A percentile compares a stretch with the other conserved stretches of the same genome.
Conservation (phyloP, 352 stramenopile genomes). For the Phytophthora brassicae region DNA sequence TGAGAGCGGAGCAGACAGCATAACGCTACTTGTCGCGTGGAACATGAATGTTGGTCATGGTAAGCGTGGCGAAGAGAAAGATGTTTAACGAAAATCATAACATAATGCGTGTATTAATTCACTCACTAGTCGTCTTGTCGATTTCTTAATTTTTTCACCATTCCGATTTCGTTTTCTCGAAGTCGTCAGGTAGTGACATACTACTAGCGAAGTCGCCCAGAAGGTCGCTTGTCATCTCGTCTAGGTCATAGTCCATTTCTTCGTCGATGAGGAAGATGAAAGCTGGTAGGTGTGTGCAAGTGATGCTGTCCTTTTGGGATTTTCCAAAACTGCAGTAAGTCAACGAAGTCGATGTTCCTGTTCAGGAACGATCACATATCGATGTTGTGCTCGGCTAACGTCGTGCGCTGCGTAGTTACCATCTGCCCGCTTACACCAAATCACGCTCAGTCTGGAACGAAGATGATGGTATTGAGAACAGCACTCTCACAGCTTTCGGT, state of each 20-base stretch:
- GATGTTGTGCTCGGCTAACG: constrained; percentile 7
- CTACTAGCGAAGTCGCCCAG: neutral
- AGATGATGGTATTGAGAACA: constrained; percentile 7
- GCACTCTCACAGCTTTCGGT: constrained; percentile 12
- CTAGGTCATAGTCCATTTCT: neutral
- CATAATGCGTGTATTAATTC: too few relatives aligned
- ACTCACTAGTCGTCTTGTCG: too few relatives aligned
- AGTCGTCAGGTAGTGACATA: too few relatives aligned
- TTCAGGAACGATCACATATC: too few relatives aligned
- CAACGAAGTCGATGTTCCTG: constrained; percentile 14
- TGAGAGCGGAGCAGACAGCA: too few relatives aligned
- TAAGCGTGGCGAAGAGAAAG: too few relatives aligned
- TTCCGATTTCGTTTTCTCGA: too few relatives aligned
- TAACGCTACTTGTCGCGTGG: too few relatives aligned
- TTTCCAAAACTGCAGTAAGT: constrained; percentile 19
- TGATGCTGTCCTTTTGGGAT: constrained; percentile 11
- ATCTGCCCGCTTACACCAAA: constrained; percentile 17
- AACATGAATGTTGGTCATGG: too few relatives aligned
- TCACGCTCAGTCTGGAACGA: constrained; percentile 19
- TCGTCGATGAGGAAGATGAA: neutral
- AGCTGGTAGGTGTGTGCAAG: constrained; percentile 1
- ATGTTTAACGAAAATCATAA: too few relatives aligned
- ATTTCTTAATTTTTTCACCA: too few relatives aligned
- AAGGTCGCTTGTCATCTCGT: neutral
- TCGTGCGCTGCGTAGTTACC: constrained; percentile 7